Evolutionary conservation across 371 early-diverging fungal genomes (phyloP).

Genomic region (Nematocida ausubeli): DNA sequence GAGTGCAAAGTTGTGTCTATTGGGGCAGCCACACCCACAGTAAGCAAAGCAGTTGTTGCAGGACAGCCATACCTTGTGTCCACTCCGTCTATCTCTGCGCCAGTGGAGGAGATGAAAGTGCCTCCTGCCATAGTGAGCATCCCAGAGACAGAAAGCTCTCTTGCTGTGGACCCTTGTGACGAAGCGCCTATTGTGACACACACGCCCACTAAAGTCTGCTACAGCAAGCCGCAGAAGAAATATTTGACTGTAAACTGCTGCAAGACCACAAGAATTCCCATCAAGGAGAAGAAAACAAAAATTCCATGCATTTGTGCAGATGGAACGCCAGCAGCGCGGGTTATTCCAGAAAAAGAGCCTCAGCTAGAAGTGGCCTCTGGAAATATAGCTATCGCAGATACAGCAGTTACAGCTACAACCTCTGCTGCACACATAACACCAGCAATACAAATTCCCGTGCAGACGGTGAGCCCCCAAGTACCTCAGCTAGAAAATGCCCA

Average conservation of each 20-base stretch:
- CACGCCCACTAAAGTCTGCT: neutral
- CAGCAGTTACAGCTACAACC: neutral
- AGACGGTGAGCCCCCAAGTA: too few relatives aligned
- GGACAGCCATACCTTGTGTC: neutral
- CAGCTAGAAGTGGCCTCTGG: too few relatives aligned
- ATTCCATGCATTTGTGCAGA: neutral
- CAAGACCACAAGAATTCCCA: neutral
- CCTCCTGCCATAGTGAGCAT: neutral
- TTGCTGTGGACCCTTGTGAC: neutral
- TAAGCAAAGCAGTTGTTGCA: neutral
- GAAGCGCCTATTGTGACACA: neutral
- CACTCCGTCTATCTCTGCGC: neutral
- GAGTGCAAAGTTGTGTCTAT: neutral
- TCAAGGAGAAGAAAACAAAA: neutral
- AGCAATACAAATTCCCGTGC: neutral
- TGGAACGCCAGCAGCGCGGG: constrained; percentile 4
- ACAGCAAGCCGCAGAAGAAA: neutral
- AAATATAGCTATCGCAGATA: too few relatives aligned
- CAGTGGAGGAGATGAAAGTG: neutral
- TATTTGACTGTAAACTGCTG: constrained; percentile 8
- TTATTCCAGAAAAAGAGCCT: too few relatives aligned
- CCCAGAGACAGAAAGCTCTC: neutral
- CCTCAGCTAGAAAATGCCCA: neutral
- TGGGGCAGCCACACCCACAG: too few relatives aligned
- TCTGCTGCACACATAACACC: too few relatives aligned